Base-by-base conservation (phyloP, 805 yeast genomes). In the Jamesozyma gamospora region DNA sequence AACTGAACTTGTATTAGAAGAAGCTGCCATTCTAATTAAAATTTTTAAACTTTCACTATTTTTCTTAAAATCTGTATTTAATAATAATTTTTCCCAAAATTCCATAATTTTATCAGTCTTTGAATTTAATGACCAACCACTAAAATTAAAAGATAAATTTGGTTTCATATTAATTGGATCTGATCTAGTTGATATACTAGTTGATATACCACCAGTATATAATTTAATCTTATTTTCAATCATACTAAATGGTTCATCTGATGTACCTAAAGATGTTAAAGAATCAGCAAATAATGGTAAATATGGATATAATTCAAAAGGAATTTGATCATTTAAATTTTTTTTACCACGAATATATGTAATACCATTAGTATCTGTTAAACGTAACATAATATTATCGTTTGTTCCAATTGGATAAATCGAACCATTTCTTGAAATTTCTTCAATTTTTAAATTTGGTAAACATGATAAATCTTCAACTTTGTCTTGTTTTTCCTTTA, bases 231-330 rank as follows among this genome's bases (percentile, higher is more conserved):
- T 77, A 48, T 88, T 87, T 54, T 90, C 97, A 42, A 92, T 71
- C 28, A 79, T 81, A 17, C 85, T 82, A 73, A 84, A 84, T 0
- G 80, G 56, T 42, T 80, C 77, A 8, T 60, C 52, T 7, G 65
- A 56, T 1, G 98, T 90, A n/a, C 98, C 98, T 46, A 92, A 67
- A 55, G 79, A 85, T 3, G 94, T 82, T 44, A 92, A 65, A 35
- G 94, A 81, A 24, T 79, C 82, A 9, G 81, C 67, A 62, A 83
- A 92, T 34, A 92, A 58, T 0, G 95, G 83, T 44, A 92, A 57
- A 48, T 74, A 87, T 28, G 80, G 77, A 40, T 79, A 70, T 35
- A 83, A 65, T 5, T 76, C 75, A 3, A 62, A 47, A 11, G 94
- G 90, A 6, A 90, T 54, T 17, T 56, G 50, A 3, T 63, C 45